phyloP scores from a whole-genome alignment of 2,329 filamentous ascomycete species.

The Mariannaea sp. region DNA sequence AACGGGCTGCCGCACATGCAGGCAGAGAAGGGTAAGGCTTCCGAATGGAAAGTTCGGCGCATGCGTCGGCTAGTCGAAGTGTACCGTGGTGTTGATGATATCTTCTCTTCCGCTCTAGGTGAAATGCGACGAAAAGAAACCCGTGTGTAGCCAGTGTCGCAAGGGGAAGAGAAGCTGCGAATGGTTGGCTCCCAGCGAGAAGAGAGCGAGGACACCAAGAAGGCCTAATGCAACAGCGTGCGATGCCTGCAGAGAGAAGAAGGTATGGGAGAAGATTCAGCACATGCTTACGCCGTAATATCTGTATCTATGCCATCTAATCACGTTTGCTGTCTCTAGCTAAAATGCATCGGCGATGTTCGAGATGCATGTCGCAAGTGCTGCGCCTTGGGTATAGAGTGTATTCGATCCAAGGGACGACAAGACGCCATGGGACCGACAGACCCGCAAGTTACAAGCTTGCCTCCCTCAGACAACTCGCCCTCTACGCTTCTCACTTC shows the following conservation, averaged over 20 bases:
- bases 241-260: background rate
- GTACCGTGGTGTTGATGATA: too few species aligned
- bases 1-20: too few species aligned
- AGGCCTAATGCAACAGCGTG: conserved; percentile 1
- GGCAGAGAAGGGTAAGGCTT: too few species aligned
- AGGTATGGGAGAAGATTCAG: too few species aligned
- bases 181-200: background rate
- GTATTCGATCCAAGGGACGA: conserved; percentile 1
- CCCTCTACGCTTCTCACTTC: background rate
- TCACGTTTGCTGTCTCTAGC: background rate
- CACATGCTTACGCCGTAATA: background rate
- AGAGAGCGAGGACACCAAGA: background rate
- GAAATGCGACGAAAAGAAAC: conserved; percentile 4
- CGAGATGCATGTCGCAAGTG: background rate
- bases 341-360: background rate
- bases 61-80: too few species aligned
- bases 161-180: conserved; percentile 1
- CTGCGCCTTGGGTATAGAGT: background rate
- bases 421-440: too few species aligned
- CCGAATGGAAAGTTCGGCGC: too few species aligned
- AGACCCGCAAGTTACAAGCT: background rate
- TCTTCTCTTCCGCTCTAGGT: too few species aligned
- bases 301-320: background rate
- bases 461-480: background rate
- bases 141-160: background rate